phyloP scores from a whole-genome alignment of 2,329 filamentous ascomycete genomes.

The Beauveria asiatica region DNA sequence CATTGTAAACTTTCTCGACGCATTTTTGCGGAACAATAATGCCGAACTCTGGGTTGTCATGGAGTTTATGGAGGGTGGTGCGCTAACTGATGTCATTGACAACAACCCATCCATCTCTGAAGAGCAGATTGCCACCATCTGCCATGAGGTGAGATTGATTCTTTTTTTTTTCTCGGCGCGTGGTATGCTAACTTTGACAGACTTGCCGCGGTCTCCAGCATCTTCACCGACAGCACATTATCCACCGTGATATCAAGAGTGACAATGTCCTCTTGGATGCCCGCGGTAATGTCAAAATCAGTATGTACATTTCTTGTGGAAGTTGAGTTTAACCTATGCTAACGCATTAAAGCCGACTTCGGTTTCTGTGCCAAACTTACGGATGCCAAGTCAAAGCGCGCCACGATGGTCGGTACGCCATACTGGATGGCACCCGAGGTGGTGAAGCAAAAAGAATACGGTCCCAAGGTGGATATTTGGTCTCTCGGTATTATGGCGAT shows the following conservation, averaged over 20 bases:
- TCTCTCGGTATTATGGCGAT: conserved; percentile 99
- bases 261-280: conserved; percentile 95
- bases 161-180: not conserved
- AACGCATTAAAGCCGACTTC: conserved; percentile 70
- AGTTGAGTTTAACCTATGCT: conserved; percentile 16
- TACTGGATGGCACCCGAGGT: conserved; percentile 99
- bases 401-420: conserved; percentile 97
- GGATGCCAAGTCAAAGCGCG: conserved; percentile 91
- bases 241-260: conserved; percentile 98
- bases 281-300: conserved; percentile 94
- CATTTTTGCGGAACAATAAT: conserved; percentile 90
- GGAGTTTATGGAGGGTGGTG: conserved; percentile 99
- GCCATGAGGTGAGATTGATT: conserved; percentile 69
- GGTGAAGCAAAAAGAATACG: conserved; percentile 98
- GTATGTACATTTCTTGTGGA: conserved; percentile 43
- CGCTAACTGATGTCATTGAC: conserved; percentile 96
- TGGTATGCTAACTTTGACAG: conserved; percentile 37
- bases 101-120: conserved; percentile 92
- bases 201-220: conserved; percentile 94
- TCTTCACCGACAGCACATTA: conserved; percentile 91
- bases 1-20: conserved; percentile 98
- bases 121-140: conserved; percentile 96
- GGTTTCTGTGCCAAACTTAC: conserved; percentile 98
- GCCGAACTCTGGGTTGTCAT: conserved; percentile 98
- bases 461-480: conserved; percentile 98